Conservation (phyloP, 2,329 filamentous ascomycete species). For the Geosmithia putterillii region DNA sequence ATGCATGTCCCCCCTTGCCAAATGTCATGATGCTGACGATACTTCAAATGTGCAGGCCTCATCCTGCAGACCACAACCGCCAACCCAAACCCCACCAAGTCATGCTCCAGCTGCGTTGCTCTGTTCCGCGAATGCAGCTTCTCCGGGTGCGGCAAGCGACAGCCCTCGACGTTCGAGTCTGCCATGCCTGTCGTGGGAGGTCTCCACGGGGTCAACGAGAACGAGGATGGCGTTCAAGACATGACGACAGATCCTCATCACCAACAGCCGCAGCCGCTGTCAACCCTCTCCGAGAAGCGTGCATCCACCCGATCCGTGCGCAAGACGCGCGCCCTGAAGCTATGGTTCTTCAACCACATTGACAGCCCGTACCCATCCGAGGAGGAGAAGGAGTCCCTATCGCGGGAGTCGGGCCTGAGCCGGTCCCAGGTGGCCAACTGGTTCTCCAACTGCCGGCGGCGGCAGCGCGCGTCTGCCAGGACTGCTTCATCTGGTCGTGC, state of each 20-base stretch:
- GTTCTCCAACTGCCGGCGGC: slow-evolving; percentile 37
- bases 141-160: slow-evolving; percentile 28
- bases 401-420: slow-evolving; percentile 29
- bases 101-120: slow-evolving; percentile 37
- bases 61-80: slow-evolving; percentile 30
- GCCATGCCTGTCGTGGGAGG: slow-evolving; percentile 31
- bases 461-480: slow-evolving; percentile 24
- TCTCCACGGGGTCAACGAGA: slow-evolving; percentile 28
- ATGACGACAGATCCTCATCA: slow-evolving; percentile 1
- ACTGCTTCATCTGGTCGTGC: too few relatives aligned
- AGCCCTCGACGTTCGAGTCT: slow-evolving; percentile 32
- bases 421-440: slow-evolving; percentile 32
- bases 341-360: slow-evolving; percentile 31
- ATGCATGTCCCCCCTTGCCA: too few relatives aligned
- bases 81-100: slow-evolving; percentile 33
- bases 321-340: slow-evolving; percentile 29
- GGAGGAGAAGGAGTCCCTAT: slow-evolving; percentile 26
- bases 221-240: slow-evolving; percentile 7
- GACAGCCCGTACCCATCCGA: slow-evolving; percentile 35
- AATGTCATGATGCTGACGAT: too few relatives aligned
- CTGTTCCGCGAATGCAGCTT: slow-evolving; percentile 37
- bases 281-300: slow-evolving; percentile 13
- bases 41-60: slow-evolving; percentile 34
- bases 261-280: slow-evolving; percentile 3
- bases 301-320: slow-evolving; percentile 26